Conservation (phyloP, 441 rosid genomes). For the Arabidopsis hybrid region DNA sequence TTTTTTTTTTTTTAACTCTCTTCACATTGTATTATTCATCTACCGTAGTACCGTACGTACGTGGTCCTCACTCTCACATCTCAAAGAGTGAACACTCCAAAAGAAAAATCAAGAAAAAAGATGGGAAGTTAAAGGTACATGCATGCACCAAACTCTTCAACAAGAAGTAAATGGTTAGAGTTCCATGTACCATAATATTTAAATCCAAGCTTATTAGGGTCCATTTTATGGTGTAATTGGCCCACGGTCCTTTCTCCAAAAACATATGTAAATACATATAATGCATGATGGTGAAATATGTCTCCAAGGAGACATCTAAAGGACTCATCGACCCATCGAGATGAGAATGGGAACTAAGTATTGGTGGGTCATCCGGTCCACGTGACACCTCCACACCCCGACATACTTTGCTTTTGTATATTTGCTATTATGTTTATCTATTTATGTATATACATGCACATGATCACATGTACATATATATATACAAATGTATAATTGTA, state of each 20-base stretch:
- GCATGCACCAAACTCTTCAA: conserved; percentile 38
- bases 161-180: conserved; percentile 28
- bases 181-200: conserved; percentile 33
- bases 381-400: conserved; percentile 55
- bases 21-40: conserved; percentile 17
- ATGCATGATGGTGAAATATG: conserved; percentile 30
- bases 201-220: conserved; percentile 27
- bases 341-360: conserved; percentile 39
- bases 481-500: not conserved
- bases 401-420: conserved; percentile 53
- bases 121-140: conserved; percentile 22
- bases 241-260: conserved; percentile 35
- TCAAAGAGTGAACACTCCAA: conserved; percentile 20
- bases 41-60: not conserved
- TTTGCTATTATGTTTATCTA: conserved; percentile 43
- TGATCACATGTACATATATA: conserved; percentile 34
- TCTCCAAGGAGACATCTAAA: conserved; percentile 38
- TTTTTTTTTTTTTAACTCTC: not conserved
- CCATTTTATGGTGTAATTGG: conserved; percentile 39
- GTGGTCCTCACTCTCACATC: conserved; percentile 24
- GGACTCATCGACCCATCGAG: conserved; percentile 36
- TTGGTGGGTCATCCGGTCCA: conserved; percentile 52
- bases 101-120: conserved; percentile 31
- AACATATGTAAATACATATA: not conserved
- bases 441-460: conserved; percentile 47